Evolutionary conservation across 2,329 filamentous ascomycete species (phyloP).

Genomic region (Talaromyces sp.): DNA sequence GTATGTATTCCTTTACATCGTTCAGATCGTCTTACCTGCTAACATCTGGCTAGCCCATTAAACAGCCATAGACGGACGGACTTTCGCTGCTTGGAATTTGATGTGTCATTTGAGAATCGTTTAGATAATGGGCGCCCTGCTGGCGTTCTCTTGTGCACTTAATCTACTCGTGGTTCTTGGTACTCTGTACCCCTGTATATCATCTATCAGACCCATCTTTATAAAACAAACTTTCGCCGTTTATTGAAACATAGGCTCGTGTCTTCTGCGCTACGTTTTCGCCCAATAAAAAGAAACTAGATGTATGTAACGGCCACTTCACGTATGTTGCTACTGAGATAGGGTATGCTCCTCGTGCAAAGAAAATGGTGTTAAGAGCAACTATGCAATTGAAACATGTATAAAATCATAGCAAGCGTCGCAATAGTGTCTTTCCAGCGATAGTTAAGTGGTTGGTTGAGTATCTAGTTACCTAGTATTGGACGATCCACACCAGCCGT

Average conservation of each 20-base stretch:
- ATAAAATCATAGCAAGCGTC: neutral
- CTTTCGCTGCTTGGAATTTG: conserved; percentile 28
- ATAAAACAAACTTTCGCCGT: conserved; percentile 2
- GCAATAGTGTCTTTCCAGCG: neutral
- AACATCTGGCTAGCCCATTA: conserved; percentile 30
- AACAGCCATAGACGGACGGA: conserved; percentile 27
- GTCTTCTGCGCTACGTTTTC: neutral
- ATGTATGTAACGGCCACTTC: neutral
- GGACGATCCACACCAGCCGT: neutral
- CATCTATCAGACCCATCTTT: conserved; percentile 26
- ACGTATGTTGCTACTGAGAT: too few relatives aligned
- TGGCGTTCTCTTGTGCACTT: conserved; percentile 33
- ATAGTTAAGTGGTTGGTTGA: too few relatives aligned
- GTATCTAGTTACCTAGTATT: too few relatives aligned
- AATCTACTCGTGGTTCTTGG: conserved; percentile 31
- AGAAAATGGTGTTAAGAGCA: neutral
- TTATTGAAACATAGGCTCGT: neutral
- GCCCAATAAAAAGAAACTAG: neutral
- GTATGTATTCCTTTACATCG: conserved; percentile 49
- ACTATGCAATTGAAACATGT: neutral
- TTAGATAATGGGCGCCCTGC: conserved; percentile 27
- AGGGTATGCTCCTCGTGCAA: neutral
- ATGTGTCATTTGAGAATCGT: conserved; percentile 23
- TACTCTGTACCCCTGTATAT: conserved; percentile 40
- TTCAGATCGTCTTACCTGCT: neutral